These are phyloP conservation scores for Juncus inflexus DNA, from an alignment of 176 grass and related monocot genomes.

Conservation along the genomic window DNA sequence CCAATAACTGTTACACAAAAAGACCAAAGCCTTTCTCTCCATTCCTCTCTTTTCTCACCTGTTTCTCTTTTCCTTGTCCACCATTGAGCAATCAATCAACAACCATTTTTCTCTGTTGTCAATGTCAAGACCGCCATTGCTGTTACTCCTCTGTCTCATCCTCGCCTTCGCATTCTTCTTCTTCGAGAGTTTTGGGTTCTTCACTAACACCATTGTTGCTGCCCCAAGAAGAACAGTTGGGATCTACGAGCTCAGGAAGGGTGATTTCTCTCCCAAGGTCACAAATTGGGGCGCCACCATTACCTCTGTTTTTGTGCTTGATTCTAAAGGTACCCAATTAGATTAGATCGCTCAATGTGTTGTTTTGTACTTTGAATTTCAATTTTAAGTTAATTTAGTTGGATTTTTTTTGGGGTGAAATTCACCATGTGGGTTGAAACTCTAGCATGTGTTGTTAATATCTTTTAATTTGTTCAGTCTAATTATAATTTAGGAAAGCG, in stretches of 20 bases:
- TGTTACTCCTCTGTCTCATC: slow-evolving; percentile 14
- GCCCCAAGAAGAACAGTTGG: slow-evolving; percentile 44
- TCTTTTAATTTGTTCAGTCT: no score
- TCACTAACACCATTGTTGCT: slow-evolving; percentile 24
- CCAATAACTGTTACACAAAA: no score
- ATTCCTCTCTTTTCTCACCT: slow-evolving; percentile 5
- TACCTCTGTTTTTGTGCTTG: slow-evolving; percentile 65
- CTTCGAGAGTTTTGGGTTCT: slow-evolving; percentile 27
- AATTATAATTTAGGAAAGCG: no score
- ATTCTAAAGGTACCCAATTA: slow-evolving; percentile 56
- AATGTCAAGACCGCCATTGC: slow-evolving; percentile 40
- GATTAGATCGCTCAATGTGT: neutral
- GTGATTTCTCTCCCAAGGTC: slow-evolving; percentile 62
- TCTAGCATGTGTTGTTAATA: no score
- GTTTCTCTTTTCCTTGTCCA: neutral
- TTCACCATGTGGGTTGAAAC: no score
- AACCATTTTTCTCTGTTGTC: neutral
- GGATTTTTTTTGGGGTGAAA: neutral
- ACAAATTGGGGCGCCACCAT: slow-evolving; percentile 84
- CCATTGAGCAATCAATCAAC: neutral
- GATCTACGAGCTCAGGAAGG: slow-evolving; percentile 65
- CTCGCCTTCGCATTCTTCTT: slow-evolving; percentile 26
- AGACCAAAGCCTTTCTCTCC: neutral
- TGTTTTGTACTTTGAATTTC: neutral
- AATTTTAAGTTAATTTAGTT: no score